Conservation (phyloP, 176 grass and related monocot species). For the Bolboschoenus planiculmis region DNA sequence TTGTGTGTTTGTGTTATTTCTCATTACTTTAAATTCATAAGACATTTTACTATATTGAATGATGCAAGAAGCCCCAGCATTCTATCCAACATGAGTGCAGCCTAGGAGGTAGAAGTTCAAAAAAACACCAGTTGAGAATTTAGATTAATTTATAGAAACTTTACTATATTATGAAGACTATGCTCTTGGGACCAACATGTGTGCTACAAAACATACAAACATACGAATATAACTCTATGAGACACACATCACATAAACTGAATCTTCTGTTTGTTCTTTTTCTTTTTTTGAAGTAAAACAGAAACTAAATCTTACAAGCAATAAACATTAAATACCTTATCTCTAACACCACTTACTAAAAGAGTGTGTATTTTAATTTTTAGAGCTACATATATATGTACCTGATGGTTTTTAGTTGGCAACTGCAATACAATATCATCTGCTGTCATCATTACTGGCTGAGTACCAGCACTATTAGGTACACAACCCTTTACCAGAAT, state of each 20-base stretch:
- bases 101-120: background rate
- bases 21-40: background rate
- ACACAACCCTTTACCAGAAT: background rate
- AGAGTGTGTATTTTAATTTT: too few relatives aligned
- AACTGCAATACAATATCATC: background rate
- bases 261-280: too few relatives aligned
- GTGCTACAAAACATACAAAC: too few relatives aligned
- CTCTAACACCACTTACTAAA: too few relatives aligned
- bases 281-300: too few relatives aligned
- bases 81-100: background rate
- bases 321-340: background rate
- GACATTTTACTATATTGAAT: background rate
- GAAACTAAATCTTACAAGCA: too few relatives aligned
- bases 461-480: background rate
- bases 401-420: background rate
- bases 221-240: too few relatives aligned
- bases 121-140: background rate
- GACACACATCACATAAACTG: too few relatives aligned
- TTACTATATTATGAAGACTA: too few relatives aligned
- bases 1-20: background rate
- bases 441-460: background rate
- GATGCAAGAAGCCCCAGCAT: background rate
- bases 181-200: too few relatives aligned
- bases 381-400: background rate
- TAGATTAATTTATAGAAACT: too few relatives aligned